Evolutionary conservation across 768 basidiomycete genomes (phyloP), one percentile per base, ranked within the genome.

Genomic region (Trametes cingulata): DNA sequence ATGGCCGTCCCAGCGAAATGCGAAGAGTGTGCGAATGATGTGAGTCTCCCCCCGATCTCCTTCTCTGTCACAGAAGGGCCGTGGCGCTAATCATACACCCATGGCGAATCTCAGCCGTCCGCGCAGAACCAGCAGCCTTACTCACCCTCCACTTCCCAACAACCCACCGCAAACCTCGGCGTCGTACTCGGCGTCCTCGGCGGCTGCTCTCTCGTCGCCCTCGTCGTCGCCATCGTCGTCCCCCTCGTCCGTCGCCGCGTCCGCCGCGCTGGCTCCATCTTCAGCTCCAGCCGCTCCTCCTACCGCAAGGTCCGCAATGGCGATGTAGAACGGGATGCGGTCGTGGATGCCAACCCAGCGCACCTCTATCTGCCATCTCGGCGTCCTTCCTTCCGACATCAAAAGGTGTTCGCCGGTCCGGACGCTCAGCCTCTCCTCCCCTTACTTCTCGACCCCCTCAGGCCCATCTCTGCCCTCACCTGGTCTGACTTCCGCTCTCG

Each of bases 401-500:
- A 67, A 64, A 67, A 67, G 62, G 35, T 63, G 56, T 60, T 51
- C 19, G 39, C 67, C 63, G 67, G 68, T 59, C 66, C 60, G 63
- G 68, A 62, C 56, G 58, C 61, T 54, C 57, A 53, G 46, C 52
- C 61, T 12, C 57, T 63, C 22, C 65, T 65, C 20, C 68, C 68
- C 43, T 61, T 69, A 52, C 59, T 62, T 52, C 61, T 62, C 45
- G 55, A 57, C 55, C 61, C 60, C 56, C 61, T 69, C 56, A 58
- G 58, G 45, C 65, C 65, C 37, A 53, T 68, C 56, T 71, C 70
- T 55, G 65, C 67, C 36, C 65, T 71, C 54, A 67, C 66, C 52
- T 71, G 68, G 68, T 68, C 68, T 19, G 68, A 65, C 58, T 49
- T 68, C 49, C 67, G 60, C 45, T 66, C 67, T 45, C 61, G 61